Evolutionary conservation across 2,329 filamentous ascomycete species (phyloP).

Genomic region (Monosporascus sp.): DNA sequence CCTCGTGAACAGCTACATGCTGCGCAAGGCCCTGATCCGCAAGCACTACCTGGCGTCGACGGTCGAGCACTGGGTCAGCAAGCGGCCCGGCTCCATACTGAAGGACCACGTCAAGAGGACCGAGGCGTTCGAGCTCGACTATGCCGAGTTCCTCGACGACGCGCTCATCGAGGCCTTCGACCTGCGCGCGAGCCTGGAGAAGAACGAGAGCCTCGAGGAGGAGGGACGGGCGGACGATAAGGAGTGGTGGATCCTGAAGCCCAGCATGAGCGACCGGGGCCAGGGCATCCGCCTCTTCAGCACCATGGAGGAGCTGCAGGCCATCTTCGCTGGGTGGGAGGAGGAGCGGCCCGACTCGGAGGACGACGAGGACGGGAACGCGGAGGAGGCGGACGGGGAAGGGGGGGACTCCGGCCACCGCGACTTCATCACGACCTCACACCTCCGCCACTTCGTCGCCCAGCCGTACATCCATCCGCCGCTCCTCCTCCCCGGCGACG

Average conservation of each 20-base stretch:
- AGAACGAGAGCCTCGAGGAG: conserved; percentile 48
- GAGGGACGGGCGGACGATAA: conserved; percentile 31
- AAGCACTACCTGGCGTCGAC: conserved; percentile 91
- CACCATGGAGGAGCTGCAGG: conserved; percentile 74
- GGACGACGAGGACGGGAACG: conserved; percentile 54
- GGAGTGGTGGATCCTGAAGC: conserved; percentile 98
- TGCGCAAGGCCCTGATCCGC: conserved; percentile 91
- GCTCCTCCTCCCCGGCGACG: conserved; percentile 60
- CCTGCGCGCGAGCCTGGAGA: conserved; percentile 68
- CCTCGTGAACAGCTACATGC: conserved; percentile 84
- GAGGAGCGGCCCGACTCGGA: conserved; percentile 59
- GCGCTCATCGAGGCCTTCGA: conserved; percentile 88
- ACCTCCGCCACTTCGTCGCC: conserved; percentile 91
- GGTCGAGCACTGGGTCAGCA: conserved; percentile 77
- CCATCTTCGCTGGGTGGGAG: conserved; percentile 91
- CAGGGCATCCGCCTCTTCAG: conserved; percentile 90
- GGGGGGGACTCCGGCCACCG: conserved; percentile 27
- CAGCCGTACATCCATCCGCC: conserved; percentile 93
- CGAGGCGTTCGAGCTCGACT: conserved; percentile 91
- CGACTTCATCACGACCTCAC: conserved; percentile 71
- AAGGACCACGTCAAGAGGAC: conserved; percentile 66
- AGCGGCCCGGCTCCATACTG: conserved; percentile 69
- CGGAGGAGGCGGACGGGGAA: conserved; percentile 7
- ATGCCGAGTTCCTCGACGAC: conserved; percentile 93
- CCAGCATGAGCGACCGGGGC: conserved; percentile 93